These are phyloP conservation scores for Quercus ilex DNA, from an alignment of 306 rosid genomes.

Conservation along the genomic window DNA sequence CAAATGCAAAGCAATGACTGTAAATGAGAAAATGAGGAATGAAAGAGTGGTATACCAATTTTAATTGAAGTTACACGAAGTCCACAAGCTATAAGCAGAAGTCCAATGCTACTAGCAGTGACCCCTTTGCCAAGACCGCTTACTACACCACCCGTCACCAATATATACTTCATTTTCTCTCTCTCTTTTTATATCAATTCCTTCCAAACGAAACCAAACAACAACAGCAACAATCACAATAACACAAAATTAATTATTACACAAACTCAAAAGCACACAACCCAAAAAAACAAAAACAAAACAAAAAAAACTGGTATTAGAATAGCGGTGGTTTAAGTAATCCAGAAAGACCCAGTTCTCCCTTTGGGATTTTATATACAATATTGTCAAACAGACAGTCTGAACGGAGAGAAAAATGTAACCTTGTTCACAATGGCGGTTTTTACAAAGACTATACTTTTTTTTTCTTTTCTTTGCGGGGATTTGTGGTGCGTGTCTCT, in stretches of 20 bases:
- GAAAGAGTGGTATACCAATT: conserved; percentile 53
- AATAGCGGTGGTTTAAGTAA: conserved; percentile 9
- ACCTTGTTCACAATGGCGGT: conserved; percentile 80
- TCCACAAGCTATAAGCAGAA: conserved; percentile 77
- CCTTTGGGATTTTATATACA: conserved; percentile 4
- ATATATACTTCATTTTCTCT: conserved; percentile 70
- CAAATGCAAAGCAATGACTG: neutral
- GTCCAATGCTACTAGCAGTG: conserved; percentile 84
- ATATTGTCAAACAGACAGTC: neutral
- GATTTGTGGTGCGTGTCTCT: neutral
- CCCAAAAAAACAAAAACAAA: conserved; percentile 7
- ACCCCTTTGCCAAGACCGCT: conserved; percentile 96
- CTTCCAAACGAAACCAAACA: conserved; percentile 18
- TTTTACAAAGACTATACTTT: conserved; percentile 25
- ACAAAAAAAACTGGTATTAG: neutral
- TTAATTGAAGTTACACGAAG: conserved; percentile 85
- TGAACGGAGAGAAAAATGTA: conserved; percentile 48
- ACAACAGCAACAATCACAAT: conserved; percentile 22
- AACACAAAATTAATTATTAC: conserved; percentile 1
- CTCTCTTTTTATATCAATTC: neutral
- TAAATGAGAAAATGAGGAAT: neutral
- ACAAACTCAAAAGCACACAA: conserved; percentile 15
- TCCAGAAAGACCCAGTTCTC: conserved; percentile 30
- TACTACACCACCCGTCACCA: conserved; percentile 95
- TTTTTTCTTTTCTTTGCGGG: neutral